Conservation (phyloP, 768 basidiomycete species). For the Tylopilus rubrobrunneus region DNA sequence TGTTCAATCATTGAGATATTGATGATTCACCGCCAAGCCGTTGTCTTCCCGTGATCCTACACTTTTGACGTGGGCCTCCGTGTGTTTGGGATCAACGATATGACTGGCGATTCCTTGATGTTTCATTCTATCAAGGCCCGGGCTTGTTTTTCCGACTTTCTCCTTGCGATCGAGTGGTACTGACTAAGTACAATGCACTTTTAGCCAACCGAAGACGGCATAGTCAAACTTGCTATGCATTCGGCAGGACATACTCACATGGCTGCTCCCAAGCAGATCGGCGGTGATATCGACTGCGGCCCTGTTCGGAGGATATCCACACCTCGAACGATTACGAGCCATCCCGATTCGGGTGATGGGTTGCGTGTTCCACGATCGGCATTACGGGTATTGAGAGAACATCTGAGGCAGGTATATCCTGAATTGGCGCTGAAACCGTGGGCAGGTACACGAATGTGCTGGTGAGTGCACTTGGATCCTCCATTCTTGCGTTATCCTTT, state of each 20-base stretch:
- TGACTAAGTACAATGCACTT: neutral
- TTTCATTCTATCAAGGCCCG: neutral
- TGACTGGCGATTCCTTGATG: neutral
- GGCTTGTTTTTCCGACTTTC: neutral
- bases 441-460: conserved; percentile 75
- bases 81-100: neutral
- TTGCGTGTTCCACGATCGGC: conserved; percentile 61
- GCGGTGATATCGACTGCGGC: neutral
- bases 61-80: neutral
- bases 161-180: neutral
- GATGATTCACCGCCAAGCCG: neutral
- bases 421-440: conserved; percentile 73
- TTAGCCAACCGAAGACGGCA: conserved; percentile 63
- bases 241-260: conserved; percentile 62
- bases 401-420: conserved; percentile 64
- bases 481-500: neutral
- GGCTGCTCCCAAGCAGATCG: conserved; percentile 3
- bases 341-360: conserved; percentile 48
- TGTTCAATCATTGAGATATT: neutral
- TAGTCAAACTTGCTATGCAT: conserved; percentile 81
- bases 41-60: neutral
- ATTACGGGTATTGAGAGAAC: conserved; percentile 46
- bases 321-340: conserved; percentile 68
- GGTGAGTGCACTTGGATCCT: conserved; percentile 45
- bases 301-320: conserved; percentile 51